Conservation (phyloP, 331 rosid species). For the Telfairia occidentalis region DNA sequence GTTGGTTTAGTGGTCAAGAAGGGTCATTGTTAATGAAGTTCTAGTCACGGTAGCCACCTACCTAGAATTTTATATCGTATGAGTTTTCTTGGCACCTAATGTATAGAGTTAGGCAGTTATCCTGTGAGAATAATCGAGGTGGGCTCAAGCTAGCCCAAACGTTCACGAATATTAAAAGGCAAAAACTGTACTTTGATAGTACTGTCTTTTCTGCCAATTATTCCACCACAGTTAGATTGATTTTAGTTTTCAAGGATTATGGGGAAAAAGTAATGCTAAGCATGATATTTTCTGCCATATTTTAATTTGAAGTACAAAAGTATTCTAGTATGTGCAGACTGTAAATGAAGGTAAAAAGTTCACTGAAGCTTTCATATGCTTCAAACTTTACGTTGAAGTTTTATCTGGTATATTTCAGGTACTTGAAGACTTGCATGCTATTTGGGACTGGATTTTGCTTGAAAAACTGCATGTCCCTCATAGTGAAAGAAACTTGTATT, state of each 20-base stretch:
- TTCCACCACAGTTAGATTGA: background rate
- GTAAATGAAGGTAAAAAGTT: background rate
- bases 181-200: background rate
- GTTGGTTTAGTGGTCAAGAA: too few species aligned
- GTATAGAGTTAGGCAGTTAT: too few species aligned
- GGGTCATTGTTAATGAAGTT: too few species aligned
- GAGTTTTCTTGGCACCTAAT: too few species aligned
- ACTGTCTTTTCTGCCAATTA: background rate
- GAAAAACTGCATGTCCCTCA: conserved; percentile 67
- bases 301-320: background rate
- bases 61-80: too few species aligned
- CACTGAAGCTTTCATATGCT: conserved; percentile 38
- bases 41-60: too few species aligned
- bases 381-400: conserved; percentile 3
- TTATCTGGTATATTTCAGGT: conserved; percentile 40
- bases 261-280: background rate
- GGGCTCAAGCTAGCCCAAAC: too few species aligned
- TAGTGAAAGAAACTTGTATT: conserved; percentile 61
- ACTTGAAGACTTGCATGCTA: conserved; percentile 64
- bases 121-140: too few species aligned
- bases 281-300: background rate
- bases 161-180: too few species aligned
- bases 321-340: background rate
- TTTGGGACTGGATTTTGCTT: conserved; percentile 89
- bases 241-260: background rate